Base-by-base conservation (phyloP, 2,329 filamentous ascomycete species). In the Trichoderma breve region DNA sequence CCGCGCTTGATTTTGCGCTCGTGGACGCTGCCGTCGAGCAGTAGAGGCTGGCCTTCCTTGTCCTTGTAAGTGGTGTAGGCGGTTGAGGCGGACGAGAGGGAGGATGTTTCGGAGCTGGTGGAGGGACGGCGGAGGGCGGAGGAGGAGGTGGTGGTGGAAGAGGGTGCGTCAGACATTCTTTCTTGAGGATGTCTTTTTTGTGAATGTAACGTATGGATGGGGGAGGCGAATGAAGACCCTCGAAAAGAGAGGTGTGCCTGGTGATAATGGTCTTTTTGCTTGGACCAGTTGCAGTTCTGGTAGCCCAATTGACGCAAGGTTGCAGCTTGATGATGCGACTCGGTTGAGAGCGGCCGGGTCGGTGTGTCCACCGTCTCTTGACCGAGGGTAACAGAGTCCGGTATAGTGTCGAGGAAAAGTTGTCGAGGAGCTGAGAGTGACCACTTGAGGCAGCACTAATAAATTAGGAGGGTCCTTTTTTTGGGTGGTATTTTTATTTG, bases 1-100 rank as follows among this genome's bases (percentile, higher is more conserved):
- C 78, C 77, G 60, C 78, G 74, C 36, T 77, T 76, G 7, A 57
- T 62, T 30, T 58, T 67, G 61, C 73, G 55, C 9, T 73, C 64
- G 32, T 70, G 61, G 14, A 66, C 53, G 30, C 69, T 39, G 36
- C 14, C 36, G 39, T 43, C 39, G 39, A 9, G 39, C 15, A 61
- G 24, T 18, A 51, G 43, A 62, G 64, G 57, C 61, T 55, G 68
- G 18, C 36, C 43, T 21, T 71, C 57, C 55, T 67, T 73, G 55
- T 78, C 75, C 74, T 81, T 79, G 76, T 76, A 76, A 14, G 36
- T 68, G 69, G 76, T 79, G 75, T 75, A 76, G 68, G 78, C 78
- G 30, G 77, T 76, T 58, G 78, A 77, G 67, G 76, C 79, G 36
- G 80, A 80, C 75, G 77, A 74, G 60, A 77, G 74, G 34, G 79